A percentile compares a stretch with the other conserved stretches of the same genome.
phyloP scores from a whole-genome alignment of 2,329 filamentous ascomycete species.

The Xylaria sp. region DNA sequence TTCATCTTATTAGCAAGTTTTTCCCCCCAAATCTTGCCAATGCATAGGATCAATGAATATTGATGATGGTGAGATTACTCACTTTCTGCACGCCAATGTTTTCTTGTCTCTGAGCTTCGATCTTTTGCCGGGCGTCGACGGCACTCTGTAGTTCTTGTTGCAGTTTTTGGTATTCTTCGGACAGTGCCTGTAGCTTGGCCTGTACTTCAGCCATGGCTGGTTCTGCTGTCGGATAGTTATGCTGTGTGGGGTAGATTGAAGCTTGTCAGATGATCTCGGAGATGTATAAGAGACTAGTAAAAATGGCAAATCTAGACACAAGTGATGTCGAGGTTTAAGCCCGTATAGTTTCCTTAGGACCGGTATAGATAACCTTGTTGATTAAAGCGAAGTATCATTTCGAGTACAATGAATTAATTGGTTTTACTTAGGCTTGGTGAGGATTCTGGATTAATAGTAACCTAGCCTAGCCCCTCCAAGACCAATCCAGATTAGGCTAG shows the following conservation, averaged over 20 bases:
- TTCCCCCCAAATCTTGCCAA: not conserved
- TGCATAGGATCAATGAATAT: not conserved
- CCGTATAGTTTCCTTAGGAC: not conserved
- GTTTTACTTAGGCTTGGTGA: slow-evolving; percentile 8
- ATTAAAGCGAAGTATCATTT: not conserved
- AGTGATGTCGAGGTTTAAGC: not conserved
- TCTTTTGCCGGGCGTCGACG: slow-evolving; percentile 84
- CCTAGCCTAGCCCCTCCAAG: slow-evolving; percentile 25
- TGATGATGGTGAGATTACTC: slow-evolving; percentile 32
- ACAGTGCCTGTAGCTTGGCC: slow-evolving; percentile 80
- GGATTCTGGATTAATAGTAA: not conserved
- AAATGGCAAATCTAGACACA: not conserved
- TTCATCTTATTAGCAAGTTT: not conserved
- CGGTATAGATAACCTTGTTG: not conserved
- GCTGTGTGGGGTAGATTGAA: not conserved
- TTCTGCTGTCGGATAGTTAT: not conserved
- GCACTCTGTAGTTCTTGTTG: slow-evolving; percentile 85
- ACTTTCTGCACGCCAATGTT: slow-evolving; percentile 89
- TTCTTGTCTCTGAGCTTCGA: slow-evolving; percentile 94
- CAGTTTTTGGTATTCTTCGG: slow-evolving; percentile 86
- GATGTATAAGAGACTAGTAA: not conserved
- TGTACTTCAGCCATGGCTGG: slow-evolving; percentile 74
- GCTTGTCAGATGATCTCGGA: not conserved
- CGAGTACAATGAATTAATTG: not conserved
- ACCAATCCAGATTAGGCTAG: slow-evolving; percentile 31